Base-by-base conservation (phyloP, 1,139 yeast genomes). In the Kurtzmaniella quercitrusa region DNA sequence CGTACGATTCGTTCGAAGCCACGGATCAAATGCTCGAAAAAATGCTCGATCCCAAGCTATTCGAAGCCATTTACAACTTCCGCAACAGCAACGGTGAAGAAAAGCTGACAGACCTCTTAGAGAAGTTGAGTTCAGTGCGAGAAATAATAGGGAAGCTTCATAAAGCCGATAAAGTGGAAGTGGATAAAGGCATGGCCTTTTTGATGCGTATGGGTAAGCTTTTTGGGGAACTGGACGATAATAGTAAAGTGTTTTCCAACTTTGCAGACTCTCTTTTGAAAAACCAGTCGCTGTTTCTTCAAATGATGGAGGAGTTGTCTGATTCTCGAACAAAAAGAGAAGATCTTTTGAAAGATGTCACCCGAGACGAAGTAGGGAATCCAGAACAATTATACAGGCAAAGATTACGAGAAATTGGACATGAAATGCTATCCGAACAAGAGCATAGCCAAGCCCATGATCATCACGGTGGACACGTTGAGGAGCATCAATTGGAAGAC, bases 231-330 rank as follows among this genome's bases (percentile, higher is more conserved):
- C 52, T 51, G 24, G 51, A 51, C 17, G 45, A 41, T 21, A 42
- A 46, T 25, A 45, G 42, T 33, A 56, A 60, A 44, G 76, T 75
- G 2, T 57, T 82, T 19, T 70, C 82, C 42, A 75, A 79, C 12
- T 85, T 87, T 42, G 93, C 94, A 0, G 94, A 87, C 51, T 95
- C 87, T 57, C 63, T 88, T 27, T 67, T 86, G 46, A 79, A 79
- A 49, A 84, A 85, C 57, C 89, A 85, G 51, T 95, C 95, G 24
- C 75, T 81, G 44, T 86, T 87, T 54, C 76, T 88, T 37, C 84
- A 82, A 50, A 81, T 85, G 79, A 82, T 88, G 82, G 95, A 85
- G 57, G 74, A 80, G 44, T 67, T 85, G 34, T 85, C 86, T 7
- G 80, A 78, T 48, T 69, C 79, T n/a, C 66, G 82, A 37, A 67